Evolutionary conservation across 1,284 basidiomycete genomes (phyloP).

Genomic region (Tilletia horrida): DNA sequence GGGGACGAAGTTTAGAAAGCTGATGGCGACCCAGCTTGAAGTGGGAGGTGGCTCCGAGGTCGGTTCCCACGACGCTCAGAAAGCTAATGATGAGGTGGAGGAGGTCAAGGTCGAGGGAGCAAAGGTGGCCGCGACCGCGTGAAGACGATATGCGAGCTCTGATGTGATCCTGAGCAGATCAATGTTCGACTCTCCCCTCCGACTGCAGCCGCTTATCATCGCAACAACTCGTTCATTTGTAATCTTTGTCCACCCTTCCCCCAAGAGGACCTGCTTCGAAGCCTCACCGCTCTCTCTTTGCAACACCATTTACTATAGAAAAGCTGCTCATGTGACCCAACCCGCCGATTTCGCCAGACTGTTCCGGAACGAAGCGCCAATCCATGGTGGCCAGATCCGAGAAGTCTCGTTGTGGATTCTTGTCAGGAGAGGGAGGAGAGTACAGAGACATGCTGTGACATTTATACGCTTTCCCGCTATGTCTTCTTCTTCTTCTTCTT

Average conservation of each 20-base stretch:
- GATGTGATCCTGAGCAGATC: constrained; percentile 18
- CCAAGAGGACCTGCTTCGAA: neutral
- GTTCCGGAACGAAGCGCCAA: neutral
- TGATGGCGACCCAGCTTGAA: constrained; percentile 51
- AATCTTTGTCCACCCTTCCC: constrained; percentile 23
- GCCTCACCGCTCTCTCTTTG: neutral
- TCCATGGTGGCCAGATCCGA: neutral
- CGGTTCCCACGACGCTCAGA: no score
- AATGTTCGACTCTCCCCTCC: neutral
- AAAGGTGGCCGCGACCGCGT: constrained; percentile 22
- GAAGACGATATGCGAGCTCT: constrained; percentile 25
- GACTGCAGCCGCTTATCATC: neutral
- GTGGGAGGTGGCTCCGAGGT: constrained; percentile 19
- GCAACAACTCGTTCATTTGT: constrained; percentile 26
- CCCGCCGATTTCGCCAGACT: no score
- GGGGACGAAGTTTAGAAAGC: constrained; percentile 39
- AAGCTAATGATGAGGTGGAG: neutral
- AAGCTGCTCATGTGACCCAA: no score
- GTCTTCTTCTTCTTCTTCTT: constrained; percentile 21
- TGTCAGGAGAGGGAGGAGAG: neutral
- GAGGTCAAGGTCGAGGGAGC: constrained; percentile 11
- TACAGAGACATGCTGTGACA: neutral
- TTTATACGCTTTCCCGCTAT: neutral
- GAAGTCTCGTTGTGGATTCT: neutral
- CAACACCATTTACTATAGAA: constrained; percentile 1